A percentile compares a stretch with the other conserved stretches of the same genome.
These are phyloP conservation scores for Plasmodium malariae DNA, from an alignment of 169 alveolate genomes.

Conservation along the genomic window DNA sequence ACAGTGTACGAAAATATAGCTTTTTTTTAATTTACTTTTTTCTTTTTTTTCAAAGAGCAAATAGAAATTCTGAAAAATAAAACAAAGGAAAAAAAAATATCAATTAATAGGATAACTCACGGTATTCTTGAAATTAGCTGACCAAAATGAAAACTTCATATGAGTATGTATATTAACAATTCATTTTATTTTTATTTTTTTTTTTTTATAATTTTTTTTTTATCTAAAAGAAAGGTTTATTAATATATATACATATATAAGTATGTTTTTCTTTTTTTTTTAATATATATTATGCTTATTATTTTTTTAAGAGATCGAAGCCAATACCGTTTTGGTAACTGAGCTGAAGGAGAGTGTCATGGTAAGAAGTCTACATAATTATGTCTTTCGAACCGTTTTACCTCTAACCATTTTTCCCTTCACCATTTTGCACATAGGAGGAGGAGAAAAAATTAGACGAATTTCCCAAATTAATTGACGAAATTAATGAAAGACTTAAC, in stretches of 20 bases:
- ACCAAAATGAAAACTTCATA: too few relatives aligned
- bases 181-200: too few relatives aligned
- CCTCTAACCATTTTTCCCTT: neutral
- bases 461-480: constrained; percentile 62
- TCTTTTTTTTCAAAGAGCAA: constrained; percentile 34
- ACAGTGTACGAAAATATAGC: too few relatives aligned
- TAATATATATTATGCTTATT: too few relatives aligned
- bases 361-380: neutral
- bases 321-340: constrained; percentile 54
- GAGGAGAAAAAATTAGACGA: constrained; percentile 69
- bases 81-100: constrained; percentile 52
- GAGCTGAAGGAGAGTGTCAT: constrained; percentile 66
- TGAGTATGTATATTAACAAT: neutral
- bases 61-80: constrained; percentile 59
- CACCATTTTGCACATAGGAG: constrained; percentile 5
- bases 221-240: neutral
- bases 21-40: neutral
- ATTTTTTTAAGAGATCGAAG: constrained; percentile 30
- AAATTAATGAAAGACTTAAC: constrained; percentile 44
- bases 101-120: constrained; percentile 64
- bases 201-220: too few relatives aligned
- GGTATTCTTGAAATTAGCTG: constrained; percentile 30
- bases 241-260: neutral
- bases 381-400: neutral
- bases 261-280: neutral